Conservation (phyloP, 768 basidiomycete genomes). For the Hericium erinaceus region DNA sequence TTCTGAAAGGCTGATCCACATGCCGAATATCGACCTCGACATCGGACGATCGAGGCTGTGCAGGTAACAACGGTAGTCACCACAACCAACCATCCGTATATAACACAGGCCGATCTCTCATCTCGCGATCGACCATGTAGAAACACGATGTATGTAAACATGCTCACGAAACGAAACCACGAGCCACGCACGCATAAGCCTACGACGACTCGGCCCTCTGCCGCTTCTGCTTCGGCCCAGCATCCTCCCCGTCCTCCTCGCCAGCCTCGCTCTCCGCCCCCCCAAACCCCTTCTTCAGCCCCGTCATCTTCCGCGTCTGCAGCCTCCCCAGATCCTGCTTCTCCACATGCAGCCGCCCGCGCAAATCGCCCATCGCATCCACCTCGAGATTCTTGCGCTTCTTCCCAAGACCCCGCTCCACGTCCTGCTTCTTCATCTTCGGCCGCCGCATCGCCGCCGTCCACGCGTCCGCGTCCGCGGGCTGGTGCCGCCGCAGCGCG, state of each 20-base stretch:
- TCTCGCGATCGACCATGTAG: no score
- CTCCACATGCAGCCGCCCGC: constrained; percentile 82
- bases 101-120: no score
- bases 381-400: constrained; percentile 92
- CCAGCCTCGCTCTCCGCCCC: constrained; percentile 10
- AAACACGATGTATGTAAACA: no score
- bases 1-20: no score
- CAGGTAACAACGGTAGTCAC: no score
- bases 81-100: no score
- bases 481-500: constrained; percentile 60
- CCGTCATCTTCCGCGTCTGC: constrained; percentile 97
- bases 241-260: constrained; percentile 14
- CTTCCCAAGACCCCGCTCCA: constrained; percentile 84
- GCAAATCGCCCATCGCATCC: constrained; percentile 95
- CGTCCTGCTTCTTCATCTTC: constrained; percentile 81
- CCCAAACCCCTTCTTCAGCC: constrained; percentile 41
- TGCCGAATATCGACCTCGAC: no score
- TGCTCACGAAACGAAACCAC: neutral
- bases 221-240: constrained; percentile 11
- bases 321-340: constrained; percentile 82
- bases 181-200: neutral
- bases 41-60: no score
- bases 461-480: constrained; percentile 69
- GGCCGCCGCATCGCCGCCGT: constrained; percentile 76
- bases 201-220: constrained; percentile 4